Percentiles rank a stretch among this genome's conserved stretches.
Evolutionary conservation across 2,329 filamentous ascomycete species (phyloP).

Genomic region (Xylariaceae sp.): DNA sequence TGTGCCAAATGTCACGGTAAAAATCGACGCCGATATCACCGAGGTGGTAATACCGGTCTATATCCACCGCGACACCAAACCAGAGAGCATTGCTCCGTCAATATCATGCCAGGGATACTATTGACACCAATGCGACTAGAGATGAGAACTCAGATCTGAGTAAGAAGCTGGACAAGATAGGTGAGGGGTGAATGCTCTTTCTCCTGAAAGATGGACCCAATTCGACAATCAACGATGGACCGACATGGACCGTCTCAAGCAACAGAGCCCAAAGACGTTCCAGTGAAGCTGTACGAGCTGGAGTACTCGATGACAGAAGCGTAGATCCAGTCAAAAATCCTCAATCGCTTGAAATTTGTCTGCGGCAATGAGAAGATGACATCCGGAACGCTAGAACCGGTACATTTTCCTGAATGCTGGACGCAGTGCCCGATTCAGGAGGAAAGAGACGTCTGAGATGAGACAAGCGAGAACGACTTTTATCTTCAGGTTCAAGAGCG

Average conservation of each 20-base stretch:
- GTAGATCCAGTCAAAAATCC: neutral
- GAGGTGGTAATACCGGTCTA: too few species aligned
- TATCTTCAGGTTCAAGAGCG: neutral
- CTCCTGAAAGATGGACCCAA: neutral
- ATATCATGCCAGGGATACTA: neutral
- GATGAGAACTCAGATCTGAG: neutral
- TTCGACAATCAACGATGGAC: neutral
- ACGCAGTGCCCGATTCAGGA: neutral
- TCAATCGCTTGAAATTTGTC: neutral
- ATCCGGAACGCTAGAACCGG: neutral
- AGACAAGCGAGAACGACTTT: neutral
- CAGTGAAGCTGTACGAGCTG: neutral
- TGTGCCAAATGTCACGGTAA: neutral
- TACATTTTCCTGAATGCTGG: neutral
- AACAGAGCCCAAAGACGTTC: neutral
- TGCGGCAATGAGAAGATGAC: neutral
- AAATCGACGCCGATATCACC: too few species aligned
- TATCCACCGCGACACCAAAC: too few species aligned
- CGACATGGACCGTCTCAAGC: neutral
- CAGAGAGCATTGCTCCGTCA: too few species aligned
- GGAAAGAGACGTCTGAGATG: neutral
- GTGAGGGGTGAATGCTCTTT: neutral
- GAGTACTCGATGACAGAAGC: neutral
- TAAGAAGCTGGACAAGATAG: neutral
- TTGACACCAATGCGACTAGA: neutral